Evolutionary conservation across 2,329 filamentous ascomycete genomes (phyloP).

Genomic region (Colletotrichum aenigma): DNA sequence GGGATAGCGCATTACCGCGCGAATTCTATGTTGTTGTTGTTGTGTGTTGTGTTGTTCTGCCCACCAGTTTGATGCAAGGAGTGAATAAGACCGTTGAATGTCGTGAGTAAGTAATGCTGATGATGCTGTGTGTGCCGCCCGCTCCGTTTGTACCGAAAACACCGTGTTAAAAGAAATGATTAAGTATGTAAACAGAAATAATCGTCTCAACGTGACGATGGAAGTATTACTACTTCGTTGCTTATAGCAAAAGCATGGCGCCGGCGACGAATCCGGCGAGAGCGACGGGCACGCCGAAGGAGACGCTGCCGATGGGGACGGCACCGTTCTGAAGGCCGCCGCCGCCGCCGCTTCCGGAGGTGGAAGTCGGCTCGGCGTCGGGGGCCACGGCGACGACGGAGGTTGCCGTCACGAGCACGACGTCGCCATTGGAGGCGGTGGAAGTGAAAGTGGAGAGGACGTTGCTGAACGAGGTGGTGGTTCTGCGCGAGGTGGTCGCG

Average conservation of each 20-base stretch:
- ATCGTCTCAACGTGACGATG: not conserved
- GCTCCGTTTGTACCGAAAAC: not conserved
- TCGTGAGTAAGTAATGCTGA: conserved; percentile 19
- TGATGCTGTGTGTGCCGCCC: conserved; percentile 6
- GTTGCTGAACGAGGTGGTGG: conserved; percentile 36
- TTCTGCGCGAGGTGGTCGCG: conserved; percentile 27
- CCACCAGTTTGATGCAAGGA: conserved; percentile 18
- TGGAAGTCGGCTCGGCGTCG: conserved; percentile 30
- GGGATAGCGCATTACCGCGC: not conserved
- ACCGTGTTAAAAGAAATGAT: conserved; percentile 2
- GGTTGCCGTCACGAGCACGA: conserved; percentile 52
- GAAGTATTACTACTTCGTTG: not conserved
- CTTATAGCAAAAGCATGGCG: conserved; percentile 12
- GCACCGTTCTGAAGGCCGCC: conserved; percentile 43
- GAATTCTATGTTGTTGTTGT: not conserved
- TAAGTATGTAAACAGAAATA: conserved; percentile 10
- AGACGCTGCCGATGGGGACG: conserved; percentile 23
- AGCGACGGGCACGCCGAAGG: conserved; percentile 19
- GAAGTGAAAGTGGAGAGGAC: conserved; percentile 48
- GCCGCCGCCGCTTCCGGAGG: conserved; percentile 17
- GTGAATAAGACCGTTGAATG: conserved; percentile 20
- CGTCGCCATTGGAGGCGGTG: conserved; percentile 47
- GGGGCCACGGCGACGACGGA: conserved; percentile 51
- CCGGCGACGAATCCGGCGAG: conserved; percentile 30
- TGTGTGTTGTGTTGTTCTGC: not conserved